Percentiles rank a stretch among this genome's conserved stretches.
phyloP scores from a whole-genome alignment of 2,329 filamentous ascomycete genomes.

The Fusarium palustre region DNA sequence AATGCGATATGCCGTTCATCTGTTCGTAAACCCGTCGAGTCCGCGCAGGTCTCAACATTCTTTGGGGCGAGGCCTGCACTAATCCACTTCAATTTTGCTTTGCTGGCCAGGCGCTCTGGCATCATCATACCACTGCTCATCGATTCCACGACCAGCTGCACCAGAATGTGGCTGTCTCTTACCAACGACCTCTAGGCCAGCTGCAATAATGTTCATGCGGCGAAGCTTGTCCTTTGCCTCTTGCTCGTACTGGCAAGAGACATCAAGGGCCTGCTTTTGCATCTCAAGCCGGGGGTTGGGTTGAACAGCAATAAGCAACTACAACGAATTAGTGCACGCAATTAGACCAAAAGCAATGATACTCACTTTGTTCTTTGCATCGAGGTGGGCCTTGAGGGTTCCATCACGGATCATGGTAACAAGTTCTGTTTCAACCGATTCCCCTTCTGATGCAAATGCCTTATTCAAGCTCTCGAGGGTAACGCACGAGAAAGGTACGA shows the following conservation, averaged over 20 bases:
- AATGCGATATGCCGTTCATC: constrained; percentile 30
- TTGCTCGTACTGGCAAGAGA: constrained; percentile 77
- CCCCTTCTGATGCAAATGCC: constrained; percentile 75
- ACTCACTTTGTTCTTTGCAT: constrained; percentile 79
- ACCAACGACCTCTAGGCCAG: constrained; percentile 75
- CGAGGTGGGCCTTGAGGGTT: constrained; percentile 81
- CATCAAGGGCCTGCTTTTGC: constrained; percentile 75
- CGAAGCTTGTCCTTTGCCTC: constrained; percentile 82
- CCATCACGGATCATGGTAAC: constrained; percentile 80
- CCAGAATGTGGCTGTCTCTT: constrained; percentile 38
- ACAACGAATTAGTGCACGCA: constrained; percentile 17
- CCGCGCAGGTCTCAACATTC: not conserved
- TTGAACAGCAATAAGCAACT: constrained; percentile 79
- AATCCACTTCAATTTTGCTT: constrained; percentile 27
- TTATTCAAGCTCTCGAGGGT: constrained; percentile 81
- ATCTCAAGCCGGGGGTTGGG: constrained; percentile 75
- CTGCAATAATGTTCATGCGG: constrained; percentile 79
- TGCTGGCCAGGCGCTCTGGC: constrained; percentile 15
- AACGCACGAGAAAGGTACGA: constrained; percentile 89
- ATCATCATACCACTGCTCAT: constrained; percentile 54
- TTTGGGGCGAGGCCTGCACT: not conserved
- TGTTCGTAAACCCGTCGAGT: constrained; percentile 7
- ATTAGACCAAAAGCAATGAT: not conserved
- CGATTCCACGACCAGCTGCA: constrained; percentile 27
- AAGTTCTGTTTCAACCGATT: constrained; percentile 79